These are phyloP conservation scores for Monosporascus sp. DNA, from an alignment of 2,329 filamentous ascomycete species.

Conservation along the genomic window DNA sequence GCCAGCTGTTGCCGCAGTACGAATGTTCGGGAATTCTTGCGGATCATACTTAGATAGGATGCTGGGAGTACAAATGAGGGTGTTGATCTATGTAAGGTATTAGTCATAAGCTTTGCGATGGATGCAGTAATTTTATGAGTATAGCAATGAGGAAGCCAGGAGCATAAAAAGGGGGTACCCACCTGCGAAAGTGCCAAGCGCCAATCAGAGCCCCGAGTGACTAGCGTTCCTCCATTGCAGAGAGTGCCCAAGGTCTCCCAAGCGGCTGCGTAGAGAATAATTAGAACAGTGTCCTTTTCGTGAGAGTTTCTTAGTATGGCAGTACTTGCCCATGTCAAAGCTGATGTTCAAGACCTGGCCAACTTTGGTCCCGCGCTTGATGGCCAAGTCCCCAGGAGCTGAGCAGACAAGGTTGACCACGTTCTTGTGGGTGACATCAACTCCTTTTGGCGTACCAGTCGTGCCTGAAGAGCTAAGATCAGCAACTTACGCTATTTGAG, in stretches of 20 bases:
- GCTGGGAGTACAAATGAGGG: constrained; percentile 51
- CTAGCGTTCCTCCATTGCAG: constrained; percentile 53
- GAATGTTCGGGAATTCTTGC: constrained; percentile 44
- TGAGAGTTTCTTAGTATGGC: constrained; percentile 1
- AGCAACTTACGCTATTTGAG: constrained; percentile 12
- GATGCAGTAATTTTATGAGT: neutral
- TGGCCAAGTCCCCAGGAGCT: constrained; percentile 46
- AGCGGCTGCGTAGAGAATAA: constrained; percentile 35
- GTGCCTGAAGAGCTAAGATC: constrained; percentile 53
- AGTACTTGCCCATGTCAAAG: constrained; percentile 55
- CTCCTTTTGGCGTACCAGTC: constrained; percentile 54
- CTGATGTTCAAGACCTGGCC: constrained; percentile 53
- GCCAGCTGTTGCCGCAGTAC: constrained; percentile 49
- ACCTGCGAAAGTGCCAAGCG: constrained; percentile 41
- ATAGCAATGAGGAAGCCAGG: neutral
- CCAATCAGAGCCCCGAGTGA: constrained; percentile 48
- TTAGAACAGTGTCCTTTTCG: constrained; percentile 1
- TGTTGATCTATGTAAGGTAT: constrained; percentile 35
- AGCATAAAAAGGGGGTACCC: constrained; percentile 3
- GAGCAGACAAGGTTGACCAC: constrained; percentile 49
- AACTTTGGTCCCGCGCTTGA: constrained; percentile 45
- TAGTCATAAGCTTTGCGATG: neutral
- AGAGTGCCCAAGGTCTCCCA: constrained; percentile 57
- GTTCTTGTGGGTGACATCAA: constrained; percentile 52
- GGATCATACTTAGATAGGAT: constrained; percentile 47